Conservation (phyloP, 2,329 filamentous ascomycete genomes). For the Nothopassalora personata region DNA sequence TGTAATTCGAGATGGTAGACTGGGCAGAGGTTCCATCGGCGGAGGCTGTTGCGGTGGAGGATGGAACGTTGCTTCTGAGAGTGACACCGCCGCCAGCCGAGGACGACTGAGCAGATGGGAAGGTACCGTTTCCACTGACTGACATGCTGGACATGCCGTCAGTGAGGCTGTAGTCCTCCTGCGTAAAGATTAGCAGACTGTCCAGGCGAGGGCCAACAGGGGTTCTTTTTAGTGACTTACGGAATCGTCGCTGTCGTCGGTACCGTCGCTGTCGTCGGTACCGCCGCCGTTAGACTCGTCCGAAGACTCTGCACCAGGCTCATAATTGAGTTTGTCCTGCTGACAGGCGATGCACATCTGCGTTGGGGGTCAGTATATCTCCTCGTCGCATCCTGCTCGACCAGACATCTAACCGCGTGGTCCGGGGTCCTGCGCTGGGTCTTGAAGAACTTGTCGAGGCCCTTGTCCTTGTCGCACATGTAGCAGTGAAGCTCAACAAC, state of each 20-base stretch:
- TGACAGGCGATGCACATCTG: constrained; percentile 24
- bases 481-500: constrained; percentile 24
- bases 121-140: constrained; percentile 7
- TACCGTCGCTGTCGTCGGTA: constrained; percentile 2
- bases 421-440: constrained; percentile 22
- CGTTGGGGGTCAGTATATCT: background rate
- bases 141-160: background rate
- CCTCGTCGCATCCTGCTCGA: background rate
- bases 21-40: background rate
- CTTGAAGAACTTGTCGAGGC: constrained; percentile 23
- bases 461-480: constrained; percentile 22
- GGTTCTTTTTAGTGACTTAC: background rate
- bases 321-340: constrained; percentile 13
- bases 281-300: constrained; percentile 9
- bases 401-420: constrained; percentile 15
- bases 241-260: constrained; percentile 1
- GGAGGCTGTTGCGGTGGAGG: background rate
- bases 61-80: constrained; percentile 4
- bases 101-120: constrained; percentile 1
- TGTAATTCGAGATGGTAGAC: background rate
- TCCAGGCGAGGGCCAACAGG: background rate
- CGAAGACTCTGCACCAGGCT: constrained; percentile 14
- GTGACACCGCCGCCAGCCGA: constrained; percentile 10
- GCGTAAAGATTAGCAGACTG: background rate
- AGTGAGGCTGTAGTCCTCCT: background rate